Evolutionary conservation across 2,329 filamentous ascomycete genomes (phyloP).

Genomic region (Rhynchosporium secalis): DNA sequence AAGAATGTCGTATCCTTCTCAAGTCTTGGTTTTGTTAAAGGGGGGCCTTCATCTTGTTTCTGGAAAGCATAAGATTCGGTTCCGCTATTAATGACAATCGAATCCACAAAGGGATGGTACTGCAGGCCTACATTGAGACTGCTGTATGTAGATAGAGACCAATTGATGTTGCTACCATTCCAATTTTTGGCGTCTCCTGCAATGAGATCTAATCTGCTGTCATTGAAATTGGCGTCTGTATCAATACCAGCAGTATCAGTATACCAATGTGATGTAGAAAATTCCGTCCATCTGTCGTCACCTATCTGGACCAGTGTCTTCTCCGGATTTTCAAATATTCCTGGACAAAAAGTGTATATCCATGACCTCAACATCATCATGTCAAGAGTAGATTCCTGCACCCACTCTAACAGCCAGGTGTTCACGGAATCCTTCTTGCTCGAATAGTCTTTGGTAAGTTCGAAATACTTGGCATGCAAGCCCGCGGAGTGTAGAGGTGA

Average conservation of each 20-base stretch:
- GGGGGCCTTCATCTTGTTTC: neutral
- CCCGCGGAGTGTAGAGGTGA: slow-evolving; percentile 27
- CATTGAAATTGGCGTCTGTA: slow-evolving; percentile 20
- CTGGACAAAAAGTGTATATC: slow-evolving; percentile 23
- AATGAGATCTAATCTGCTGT: slow-evolving; percentile 27
- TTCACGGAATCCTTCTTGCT: slow-evolving; percentile 32
- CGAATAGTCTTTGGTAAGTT: slow-evolving; percentile 14
- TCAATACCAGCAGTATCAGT: slow-evolving; percentile 23
- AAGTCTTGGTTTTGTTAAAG: neutral
- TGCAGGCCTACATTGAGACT: slow-evolving; percentile 21
- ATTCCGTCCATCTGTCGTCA: slow-evolving; percentile 27
- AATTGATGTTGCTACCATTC: slow-evolving; percentile 13
- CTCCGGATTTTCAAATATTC: neutral
- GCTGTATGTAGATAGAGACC: slow-evolving; percentile 18
- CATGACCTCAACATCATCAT: slow-evolving; percentile 21
- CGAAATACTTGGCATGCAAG: slow-evolving; percentile 7
- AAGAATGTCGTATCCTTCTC: neutral
- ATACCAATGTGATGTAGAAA: slow-evolving; percentile 28
- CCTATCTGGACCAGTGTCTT: slow-evolving; percentile 15
- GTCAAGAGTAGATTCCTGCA: slow-evolving; percentile 30
- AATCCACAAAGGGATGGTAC: slow-evolving; percentile 7
- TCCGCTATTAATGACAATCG: slow-evolving; percentile 8
- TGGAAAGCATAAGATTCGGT: slow-evolving; percentile 4
- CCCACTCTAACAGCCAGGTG: slow-evolving; percentile 29
- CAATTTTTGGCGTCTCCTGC: slow-evolving; percentile 19